Percentiles rank a stretch among this genome's conserved stretches.
phyloP scores from a whole-genome alignment of 768 basidiomycete species.

The Mycena olivaceomarginata region DNA sequence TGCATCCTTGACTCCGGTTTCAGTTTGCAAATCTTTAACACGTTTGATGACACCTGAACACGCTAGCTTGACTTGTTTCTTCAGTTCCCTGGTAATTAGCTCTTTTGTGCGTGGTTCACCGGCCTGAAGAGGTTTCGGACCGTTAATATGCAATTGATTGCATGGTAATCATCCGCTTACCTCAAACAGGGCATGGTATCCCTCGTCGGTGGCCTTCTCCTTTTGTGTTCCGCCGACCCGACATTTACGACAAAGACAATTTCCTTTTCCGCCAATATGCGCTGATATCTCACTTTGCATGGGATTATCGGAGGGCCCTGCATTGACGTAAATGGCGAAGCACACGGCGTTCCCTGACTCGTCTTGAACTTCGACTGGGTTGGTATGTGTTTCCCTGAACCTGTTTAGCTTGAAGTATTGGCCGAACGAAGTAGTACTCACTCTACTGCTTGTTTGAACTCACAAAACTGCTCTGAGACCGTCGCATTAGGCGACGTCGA shows the following conservation, averaged over 20 bases:
- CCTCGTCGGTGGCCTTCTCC: slow-evolving; percentile 42
- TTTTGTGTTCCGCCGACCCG: background rate
- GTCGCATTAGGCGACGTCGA: background rate
- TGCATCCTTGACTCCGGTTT: no score
- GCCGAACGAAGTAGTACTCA: background rate
- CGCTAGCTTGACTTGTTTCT: slow-evolving; percentile 55
- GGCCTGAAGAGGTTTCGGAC: background rate
- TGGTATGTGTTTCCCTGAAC: no score
- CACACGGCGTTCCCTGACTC: background rate
- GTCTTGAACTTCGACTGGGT: no score
- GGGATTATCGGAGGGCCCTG: background rate
- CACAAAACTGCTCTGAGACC: background rate
- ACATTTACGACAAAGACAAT: slow-evolving; percentile 3
- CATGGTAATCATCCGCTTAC: slow-evolving; percentile 30
- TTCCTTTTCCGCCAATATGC: slow-evolving; percentile 6
- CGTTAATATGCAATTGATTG: background rate
- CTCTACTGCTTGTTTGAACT: background rate
- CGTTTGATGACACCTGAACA: slow-evolving; percentile 50
- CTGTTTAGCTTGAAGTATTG: background rate
- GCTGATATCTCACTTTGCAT: background rate
- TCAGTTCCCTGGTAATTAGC: slow-evolving; percentile 37
- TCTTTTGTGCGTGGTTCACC: background rate
- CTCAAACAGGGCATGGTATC: slow-evolving; percentile 9
- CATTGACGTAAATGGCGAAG: background rate
- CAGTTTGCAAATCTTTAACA: slow-evolving; percentile 42